These are phyloP conservation scores for Aspergillus luchuensis DNA, from an alignment of 2,329 filamentous ascomycete species.

Conservation along the genomic window DNA sequence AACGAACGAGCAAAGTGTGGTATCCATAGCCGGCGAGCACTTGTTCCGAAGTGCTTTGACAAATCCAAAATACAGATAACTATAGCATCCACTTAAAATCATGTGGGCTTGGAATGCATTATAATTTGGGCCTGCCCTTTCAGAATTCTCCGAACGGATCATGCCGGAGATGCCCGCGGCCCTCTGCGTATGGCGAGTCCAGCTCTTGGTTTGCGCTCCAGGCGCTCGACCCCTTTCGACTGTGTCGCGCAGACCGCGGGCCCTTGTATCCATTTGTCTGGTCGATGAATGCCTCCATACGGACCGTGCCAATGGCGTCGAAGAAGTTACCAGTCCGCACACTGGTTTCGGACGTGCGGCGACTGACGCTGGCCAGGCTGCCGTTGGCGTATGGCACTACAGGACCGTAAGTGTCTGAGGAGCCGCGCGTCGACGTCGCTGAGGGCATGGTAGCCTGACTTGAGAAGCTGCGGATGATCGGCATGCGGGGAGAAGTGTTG, in stretches of 20 bases:
- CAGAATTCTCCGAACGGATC: constrained; percentile 53
- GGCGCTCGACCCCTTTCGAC: constrained; percentile 34
- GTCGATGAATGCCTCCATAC: constrained; percentile 96
- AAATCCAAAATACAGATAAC: too few species aligned
- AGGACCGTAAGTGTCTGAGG: constrained; percentile 59
- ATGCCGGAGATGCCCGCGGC: constrained; percentile 39
- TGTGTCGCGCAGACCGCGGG: constrained; percentile 24
- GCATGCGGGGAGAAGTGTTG: constrained; percentile 76
- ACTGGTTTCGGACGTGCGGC: constrained; percentile 55
- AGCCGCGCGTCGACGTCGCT: constrained; percentile 45
- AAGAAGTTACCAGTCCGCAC: constrained; percentile 66
- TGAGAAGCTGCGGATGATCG: constrained; percentile 77
- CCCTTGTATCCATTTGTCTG: constrained; percentile 37
- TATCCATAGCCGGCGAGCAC: background rate
- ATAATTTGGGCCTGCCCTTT: background rate
- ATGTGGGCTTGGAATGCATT: background rate
- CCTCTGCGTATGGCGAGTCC: constrained; percentile 40
- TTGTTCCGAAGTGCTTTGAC: too few species aligned
- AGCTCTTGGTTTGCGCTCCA: constrained; percentile 38
- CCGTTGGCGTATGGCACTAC: constrained; percentile 31
- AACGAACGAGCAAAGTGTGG: background rate
- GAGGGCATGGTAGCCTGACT: constrained; percentile 41
- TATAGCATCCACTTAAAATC: too few species aligned
- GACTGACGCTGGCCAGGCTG: constrained; percentile 49
- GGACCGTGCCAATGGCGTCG: constrained; percentile 83